These are phyloP conservation scores for Chalciporus sp. DNA, from an alignment of 1,284 basidiomycete genomes.

Conservation along the genomic window DNA sequence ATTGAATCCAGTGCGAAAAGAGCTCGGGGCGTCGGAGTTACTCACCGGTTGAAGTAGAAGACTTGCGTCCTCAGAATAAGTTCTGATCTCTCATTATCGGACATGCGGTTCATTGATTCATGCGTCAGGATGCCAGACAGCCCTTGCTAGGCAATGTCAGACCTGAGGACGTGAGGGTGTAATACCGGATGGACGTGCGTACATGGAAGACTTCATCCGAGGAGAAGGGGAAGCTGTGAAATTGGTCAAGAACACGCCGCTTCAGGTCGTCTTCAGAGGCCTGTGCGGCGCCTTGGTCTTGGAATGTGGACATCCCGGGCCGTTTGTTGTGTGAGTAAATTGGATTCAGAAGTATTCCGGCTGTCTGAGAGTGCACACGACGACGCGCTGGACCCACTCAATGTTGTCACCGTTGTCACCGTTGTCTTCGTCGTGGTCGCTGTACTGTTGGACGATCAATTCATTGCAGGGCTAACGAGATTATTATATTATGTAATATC, in stretches of 20 bases:
- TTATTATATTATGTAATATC: slow-evolving; percentile 21
- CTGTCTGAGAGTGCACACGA: neutral
- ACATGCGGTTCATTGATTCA: slow-evolving; percentile 37
- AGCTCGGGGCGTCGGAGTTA: slow-evolving; percentile 8
- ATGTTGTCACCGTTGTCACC: no score
- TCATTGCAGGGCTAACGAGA: neutral
- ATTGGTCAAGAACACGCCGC: slow-evolving; percentile 38
- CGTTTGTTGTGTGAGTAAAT: slow-evolving; percentile 2
- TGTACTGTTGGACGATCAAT: slow-evolving; percentile 21
- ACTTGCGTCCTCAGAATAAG: slow-evolving; percentile 55
- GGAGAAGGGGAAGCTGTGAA: slow-evolving; percentile 50
- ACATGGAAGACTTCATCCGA: slow-evolving; percentile 65
- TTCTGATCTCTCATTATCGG: slow-evolving; percentile 47
- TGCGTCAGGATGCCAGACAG: slow-evolving; percentile 55
- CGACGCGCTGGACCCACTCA: neutral
- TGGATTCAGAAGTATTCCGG: neutral
- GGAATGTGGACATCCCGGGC: slow-evolving; percentile 18
- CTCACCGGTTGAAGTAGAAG: slow-evolving; percentile 75
- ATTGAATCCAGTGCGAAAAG: slow-evolving; percentile 3
- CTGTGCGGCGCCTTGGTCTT: slow-evolving; percentile 16
- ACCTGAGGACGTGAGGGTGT: neutral
- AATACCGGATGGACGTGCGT: slow-evolving; percentile 13
- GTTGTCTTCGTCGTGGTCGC: no score
- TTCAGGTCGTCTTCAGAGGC: slow-evolving; percentile 8
- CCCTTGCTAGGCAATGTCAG: slow-evolving; percentile 52